Conservation (phyloP, 225 moss, liverwort and hornwort species). For the Marchantia polymorpha region DNA sequence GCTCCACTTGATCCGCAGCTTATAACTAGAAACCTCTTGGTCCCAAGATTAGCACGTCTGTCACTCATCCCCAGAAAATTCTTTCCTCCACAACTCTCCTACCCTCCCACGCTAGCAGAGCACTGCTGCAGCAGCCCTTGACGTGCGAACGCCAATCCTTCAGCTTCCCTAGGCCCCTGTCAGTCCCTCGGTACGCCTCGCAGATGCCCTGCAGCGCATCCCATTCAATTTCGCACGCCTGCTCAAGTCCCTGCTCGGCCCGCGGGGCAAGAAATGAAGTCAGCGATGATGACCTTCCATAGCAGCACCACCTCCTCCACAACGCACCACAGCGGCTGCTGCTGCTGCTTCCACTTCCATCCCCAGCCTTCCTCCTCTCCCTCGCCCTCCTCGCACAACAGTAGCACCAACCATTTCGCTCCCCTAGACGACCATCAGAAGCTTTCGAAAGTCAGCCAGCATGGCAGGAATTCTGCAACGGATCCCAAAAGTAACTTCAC, state of each 20-base stretch:
- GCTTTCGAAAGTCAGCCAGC: conserved; percentile 8
- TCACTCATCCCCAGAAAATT: neutral
- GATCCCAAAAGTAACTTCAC: conserved; percentile 9
- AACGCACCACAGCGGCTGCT: neutral
- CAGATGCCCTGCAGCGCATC: neutral
- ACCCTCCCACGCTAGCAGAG: neutral
- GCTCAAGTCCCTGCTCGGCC: neutral
- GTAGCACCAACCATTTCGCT: conserved; percentile 7
- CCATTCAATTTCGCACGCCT: conserved; percentile 10
- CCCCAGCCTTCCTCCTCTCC: neutral
- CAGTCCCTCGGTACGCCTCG: neutral
- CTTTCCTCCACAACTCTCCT: neutral
- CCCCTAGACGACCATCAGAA: conserved; percentile 3
- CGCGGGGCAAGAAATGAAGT: neutral
- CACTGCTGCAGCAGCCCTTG: neutral
- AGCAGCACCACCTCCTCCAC: neutral
- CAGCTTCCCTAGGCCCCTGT: neutral
- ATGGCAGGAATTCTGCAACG: conserved; percentile 15
- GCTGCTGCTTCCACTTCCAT: neutral
- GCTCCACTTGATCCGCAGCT: conserved; percentile 7
- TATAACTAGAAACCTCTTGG: neutral
- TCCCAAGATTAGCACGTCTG: neutral
- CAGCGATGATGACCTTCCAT: neutral
- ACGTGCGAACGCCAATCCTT: neutral
- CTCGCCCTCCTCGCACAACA: neutral